phyloP scores from a whole-genome alignment of 1,284 basidiomycete genomes.

The Leccinum subspadiceum region DNA sequence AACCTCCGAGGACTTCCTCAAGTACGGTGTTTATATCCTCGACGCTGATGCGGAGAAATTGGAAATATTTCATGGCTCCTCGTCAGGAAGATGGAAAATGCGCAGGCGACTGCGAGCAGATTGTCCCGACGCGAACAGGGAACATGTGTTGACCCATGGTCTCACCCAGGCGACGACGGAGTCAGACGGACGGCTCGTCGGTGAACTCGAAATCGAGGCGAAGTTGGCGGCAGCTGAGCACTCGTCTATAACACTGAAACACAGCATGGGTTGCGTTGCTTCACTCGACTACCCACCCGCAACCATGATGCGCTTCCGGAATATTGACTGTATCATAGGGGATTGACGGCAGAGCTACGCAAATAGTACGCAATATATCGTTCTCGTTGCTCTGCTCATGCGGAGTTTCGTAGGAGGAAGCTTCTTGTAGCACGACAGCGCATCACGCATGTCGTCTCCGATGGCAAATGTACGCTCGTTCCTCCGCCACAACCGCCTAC shows the following conservation, averaged over 20 bases:
- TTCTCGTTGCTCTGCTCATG: constrained; percentile 1
- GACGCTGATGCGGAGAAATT: too few relatives aligned
- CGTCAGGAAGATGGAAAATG: too few relatives aligned
- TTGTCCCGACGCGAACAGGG: too few relatives aligned
- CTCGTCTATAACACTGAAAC: neutral
- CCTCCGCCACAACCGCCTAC: neutral
- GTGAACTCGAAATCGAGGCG: constrained; percentile 26
- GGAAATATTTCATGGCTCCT: too few relatives aligned
- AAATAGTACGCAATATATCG: constrained; percentile 13
- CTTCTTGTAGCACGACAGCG: constrained; percentile 36
- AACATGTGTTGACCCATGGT: too few relatives aligned
- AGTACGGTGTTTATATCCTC: too few relatives aligned
- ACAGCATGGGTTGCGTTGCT: neutral
- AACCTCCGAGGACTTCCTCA: too few relatives aligned
- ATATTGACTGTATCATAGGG: constrained; percentile 31
- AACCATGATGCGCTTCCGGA: constrained; percentile 29
- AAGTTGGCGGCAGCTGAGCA: constrained; percentile 5
- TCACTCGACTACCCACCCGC: constrained; percentile 1
- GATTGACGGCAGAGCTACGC: constrained; percentile 11
- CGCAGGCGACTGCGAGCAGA: too few relatives aligned
- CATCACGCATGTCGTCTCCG: neutral
- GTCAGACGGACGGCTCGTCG: constrained; percentile 18
- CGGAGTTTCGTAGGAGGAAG: constrained; percentile 19
- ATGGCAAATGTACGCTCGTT: neutral
- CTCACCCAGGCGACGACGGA: constrained; percentile 13